Percentiles rank a stretch among this genome's conserved stretches.
Conservation (phyloP, 1,139 yeast genomes). For the Spencermartinsiella ligniputridi region DNA sequence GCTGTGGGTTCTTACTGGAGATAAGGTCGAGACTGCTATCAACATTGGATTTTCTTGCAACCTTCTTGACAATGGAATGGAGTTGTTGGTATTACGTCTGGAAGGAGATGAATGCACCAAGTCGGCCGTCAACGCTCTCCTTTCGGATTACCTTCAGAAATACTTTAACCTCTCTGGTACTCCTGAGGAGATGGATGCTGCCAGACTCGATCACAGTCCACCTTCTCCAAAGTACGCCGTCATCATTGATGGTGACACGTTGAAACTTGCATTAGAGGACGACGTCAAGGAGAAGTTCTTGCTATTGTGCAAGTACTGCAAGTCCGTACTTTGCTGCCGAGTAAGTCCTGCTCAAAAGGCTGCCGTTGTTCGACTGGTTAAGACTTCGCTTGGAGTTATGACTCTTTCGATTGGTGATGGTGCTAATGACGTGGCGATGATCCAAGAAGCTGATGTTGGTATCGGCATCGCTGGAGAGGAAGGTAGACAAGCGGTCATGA, state of each 20-base stretch:
- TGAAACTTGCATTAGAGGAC: slow-evolving; percentile 64
- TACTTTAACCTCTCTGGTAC: slow-evolving; percentile 65
- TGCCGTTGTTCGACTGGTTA: slow-evolving; percentile 86
- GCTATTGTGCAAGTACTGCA: slow-evolving; percentile 86
- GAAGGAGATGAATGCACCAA: slow-evolving; percentile 34
- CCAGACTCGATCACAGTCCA: slow-evolving; percentile 67
- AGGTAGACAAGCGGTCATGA: slow-evolving; percentile 98
- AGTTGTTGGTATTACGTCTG: slow-evolving; percentile 63
- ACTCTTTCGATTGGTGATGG: slow-evolving; percentile 97
- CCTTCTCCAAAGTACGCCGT: slow-evolving; percentile 78
- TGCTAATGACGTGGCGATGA: slow-evolving; percentile 98
- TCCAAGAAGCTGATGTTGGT: slow-evolving; percentile 96
- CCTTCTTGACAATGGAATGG: slow-evolving; percentile 80
- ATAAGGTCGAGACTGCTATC: slow-evolving; percentile 95
- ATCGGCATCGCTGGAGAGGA: slow-evolving; percentile 98
- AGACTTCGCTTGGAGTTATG: slow-evolving; percentile 74
- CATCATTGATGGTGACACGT: slow-evolving; percentile 88
- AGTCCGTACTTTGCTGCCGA: slow-evolving; percentile 90
- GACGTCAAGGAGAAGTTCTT: slow-evolving; percentile 67
- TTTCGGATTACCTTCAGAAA: slow-evolving; percentile 56
- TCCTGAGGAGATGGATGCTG: slow-evolving; percentile 51
- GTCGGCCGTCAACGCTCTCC: slow-evolving; percentile 49
- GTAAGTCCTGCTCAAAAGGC: slow-evolving; percentile 98
- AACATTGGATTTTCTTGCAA: slow-evolving; percentile 97
- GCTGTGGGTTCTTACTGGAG: slow-evolving; percentile 97